A percentile compares a stretch with the other conserved stretches of the same genome.
phyloP scores from a whole-genome alignment of 192 early-diverging fungal species.

The Dissophora ornata region DNA sequence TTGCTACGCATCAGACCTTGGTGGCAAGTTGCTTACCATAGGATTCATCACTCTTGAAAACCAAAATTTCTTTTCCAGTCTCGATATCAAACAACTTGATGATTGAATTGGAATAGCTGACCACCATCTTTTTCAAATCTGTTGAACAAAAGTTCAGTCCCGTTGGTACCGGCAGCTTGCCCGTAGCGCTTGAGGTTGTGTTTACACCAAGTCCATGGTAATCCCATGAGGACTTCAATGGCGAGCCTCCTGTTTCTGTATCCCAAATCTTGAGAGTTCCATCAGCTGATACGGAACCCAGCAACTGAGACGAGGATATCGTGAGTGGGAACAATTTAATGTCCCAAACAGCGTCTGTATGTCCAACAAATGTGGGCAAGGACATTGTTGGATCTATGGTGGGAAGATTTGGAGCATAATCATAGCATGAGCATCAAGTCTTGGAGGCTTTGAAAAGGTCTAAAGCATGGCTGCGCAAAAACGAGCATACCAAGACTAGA shows the following conservation, averaged over 20 bases:
- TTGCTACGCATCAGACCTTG: background rate
- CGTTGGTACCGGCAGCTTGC: slow-evolving; percentile 62
- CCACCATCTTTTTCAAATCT: slow-evolving; percentile 68
- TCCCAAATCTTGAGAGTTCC: slow-evolving; percentile 88
- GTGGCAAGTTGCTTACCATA: slow-evolving; percentile 64
- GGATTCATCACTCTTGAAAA: slow-evolving; percentile 65
- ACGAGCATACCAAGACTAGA: slow-evolving; percentile 64
- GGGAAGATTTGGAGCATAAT: too few species aligned
- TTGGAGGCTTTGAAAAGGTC: too few species aligned
- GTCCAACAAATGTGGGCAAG: slow-evolving; percentile 74
- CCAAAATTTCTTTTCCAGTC: slow-evolving; percentile 69
- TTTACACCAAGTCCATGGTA: slow-evolving; percentile 47
- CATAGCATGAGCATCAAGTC: too few species aligned
- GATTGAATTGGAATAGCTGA: slow-evolving; percentile 71
- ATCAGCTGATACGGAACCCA: slow-evolving; percentile 84
- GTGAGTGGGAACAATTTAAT: slow-evolving; percentile 72
- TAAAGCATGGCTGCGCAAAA: too few species aligned
- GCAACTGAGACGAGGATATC: slow-evolving; percentile 57
- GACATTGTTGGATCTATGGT: slow-evolving; percentile 63
- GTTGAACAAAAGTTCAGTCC: slow-evolving; percentile 74
- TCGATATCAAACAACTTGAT: slow-evolving; percentile 84
- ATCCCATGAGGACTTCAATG: slow-evolving; percentile 61
- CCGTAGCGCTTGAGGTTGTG: background rate
- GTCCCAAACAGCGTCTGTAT: slow-evolving; percentile 90
- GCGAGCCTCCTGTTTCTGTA: slow-evolving; percentile 55